Conservation (phyloP, 306 rosid genomes). For the Vicia faba region DNA sequence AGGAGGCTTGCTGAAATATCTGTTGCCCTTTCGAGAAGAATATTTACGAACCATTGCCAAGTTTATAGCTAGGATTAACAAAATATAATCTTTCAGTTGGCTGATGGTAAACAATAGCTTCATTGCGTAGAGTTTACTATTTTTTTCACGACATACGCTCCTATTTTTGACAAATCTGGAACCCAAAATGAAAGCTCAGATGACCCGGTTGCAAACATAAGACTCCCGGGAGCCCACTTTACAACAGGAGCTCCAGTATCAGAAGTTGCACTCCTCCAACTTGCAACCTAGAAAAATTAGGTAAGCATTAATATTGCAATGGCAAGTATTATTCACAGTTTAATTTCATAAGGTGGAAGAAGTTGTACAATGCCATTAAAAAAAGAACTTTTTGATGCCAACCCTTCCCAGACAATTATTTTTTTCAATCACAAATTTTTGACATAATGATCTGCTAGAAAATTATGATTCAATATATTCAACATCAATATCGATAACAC, state of each 20-base stretch:
- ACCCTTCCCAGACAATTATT: background rate
- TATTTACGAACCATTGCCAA: conserved; percentile 30
- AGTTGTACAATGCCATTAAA: background rate
- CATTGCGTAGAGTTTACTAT: conserved; percentile 44
- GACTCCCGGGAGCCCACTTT: conserved; percentile 94
- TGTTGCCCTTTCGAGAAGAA: background rate
- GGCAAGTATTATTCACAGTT: background rate
- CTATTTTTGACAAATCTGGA: conserved; percentile 90
- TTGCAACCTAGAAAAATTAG: conserved; percentile 63
- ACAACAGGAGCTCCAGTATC: conserved; percentile 90
- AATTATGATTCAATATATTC: too few relatives aligned
- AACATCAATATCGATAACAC: too few relatives aligned
- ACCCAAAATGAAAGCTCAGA: conserved; percentile 91
- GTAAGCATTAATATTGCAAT: conserved; percentile 14
- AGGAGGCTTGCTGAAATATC: conserved; percentile 18
- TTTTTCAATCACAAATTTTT: background rate
- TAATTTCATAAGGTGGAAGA: too few relatives aligned
- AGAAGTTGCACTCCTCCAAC: conserved; percentile 83
- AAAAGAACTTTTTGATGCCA: conserved; percentile 18
- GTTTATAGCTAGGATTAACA: conserved; percentile 1
- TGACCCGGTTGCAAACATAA: conserved; percentile 90
- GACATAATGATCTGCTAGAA: conserved; percentile 2
- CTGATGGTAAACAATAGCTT: background rate
- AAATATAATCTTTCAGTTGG: conserved; percentile 26
- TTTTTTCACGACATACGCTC: conserved; percentile 84